A percentile compares a stretch with the other conserved stretches of the same genome.
phyloP scores from a whole-genome alignment of 2,329 filamentous ascomycete genomes.

The Cadophora sp. region DNA sequence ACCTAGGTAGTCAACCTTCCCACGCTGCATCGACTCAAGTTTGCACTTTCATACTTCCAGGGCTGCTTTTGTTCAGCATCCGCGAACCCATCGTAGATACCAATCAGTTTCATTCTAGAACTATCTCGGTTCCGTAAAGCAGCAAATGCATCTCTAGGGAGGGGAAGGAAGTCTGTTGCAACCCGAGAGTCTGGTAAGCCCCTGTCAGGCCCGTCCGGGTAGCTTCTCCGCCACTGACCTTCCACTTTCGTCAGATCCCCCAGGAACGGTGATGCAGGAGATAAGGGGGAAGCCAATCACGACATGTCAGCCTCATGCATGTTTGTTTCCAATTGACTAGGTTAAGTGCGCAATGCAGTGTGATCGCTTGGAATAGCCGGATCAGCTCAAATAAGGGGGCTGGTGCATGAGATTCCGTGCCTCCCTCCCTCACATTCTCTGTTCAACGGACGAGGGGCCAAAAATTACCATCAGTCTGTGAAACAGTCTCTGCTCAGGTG shows the following conservation, averaged over 20 bases:
- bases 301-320: background rate
- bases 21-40: too few species aligned
- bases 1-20: too few species aligned
- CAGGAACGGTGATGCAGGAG: background rate
- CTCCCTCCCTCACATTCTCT: too few species aligned
- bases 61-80: too few species aligned
- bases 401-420: background rate
- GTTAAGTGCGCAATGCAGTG: background rate
- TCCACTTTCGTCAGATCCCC: background rate
- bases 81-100: too few species aligned
- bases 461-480: too few species aligned
- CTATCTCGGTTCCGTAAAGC: background rate
- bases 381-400: background rate
- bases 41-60: too few species aligned
- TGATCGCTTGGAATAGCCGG: background rate
- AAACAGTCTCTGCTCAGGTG: too few species aligned
- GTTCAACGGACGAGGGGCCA: too few species aligned
- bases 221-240: conserved; percentile 8
- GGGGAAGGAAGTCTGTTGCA: background rate
- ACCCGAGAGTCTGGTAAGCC: conserved; percentile 7
- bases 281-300: background rate
- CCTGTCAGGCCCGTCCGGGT: background rate
- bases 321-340: background rate
- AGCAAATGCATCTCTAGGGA: background rate
- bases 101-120: too few species aligned